Percentiles rank a stretch among this genome's conserved stretches.
phyloP scores from a whole-genome alignment of 352 stramenopile genomes.

The Phytophthora nicotianae region DNA sequence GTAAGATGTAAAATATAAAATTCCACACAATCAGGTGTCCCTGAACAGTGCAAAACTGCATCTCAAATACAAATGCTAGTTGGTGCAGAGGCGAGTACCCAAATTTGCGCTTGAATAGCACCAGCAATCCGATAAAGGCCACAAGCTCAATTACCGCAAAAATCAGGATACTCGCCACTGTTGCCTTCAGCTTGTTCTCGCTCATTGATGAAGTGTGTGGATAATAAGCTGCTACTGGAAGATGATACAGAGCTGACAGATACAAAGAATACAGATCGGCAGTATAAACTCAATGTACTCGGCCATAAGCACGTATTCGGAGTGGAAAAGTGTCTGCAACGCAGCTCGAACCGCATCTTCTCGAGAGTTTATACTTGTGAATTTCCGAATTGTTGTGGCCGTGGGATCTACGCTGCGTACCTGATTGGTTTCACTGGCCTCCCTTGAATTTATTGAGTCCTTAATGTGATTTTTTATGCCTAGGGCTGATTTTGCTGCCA shows the following conservation, averaged over 20 bases:
- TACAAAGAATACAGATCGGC: slow-evolving; percentile 20
- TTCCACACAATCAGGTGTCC: neutral
- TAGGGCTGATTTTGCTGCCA: too few species aligned
- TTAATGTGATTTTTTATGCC: too few species aligned
- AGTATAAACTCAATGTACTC: slow-evolving; percentile 32
- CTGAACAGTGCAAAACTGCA: neutral
- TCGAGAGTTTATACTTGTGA: neutral
- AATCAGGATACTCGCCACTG: slow-evolving; percentile 10
- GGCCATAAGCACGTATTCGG: slow-evolving; percentile 23
- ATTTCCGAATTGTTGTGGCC: neutral
- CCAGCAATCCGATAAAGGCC: slow-evolving; percentile 12
- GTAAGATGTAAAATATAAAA: neutral
- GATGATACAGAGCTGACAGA: slow-evolving; percentile 14
- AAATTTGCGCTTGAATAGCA: slow-evolving; percentile 26
- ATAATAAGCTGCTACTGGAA: slow-evolving; percentile 24
- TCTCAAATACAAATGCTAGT: slow-evolving; percentile 53
- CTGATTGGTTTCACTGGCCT: too few species aligned
- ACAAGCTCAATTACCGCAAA: slow-evolving; percentile 15
- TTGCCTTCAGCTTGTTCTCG: slow-evolving; percentile 20
- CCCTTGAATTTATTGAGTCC: neutral
- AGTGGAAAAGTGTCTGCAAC: slow-evolving; percentile 12
- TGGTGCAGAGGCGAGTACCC: slow-evolving; percentile 32
- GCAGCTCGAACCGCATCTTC: too few species aligned
- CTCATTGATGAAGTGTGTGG: slow-evolving; percentile 2
- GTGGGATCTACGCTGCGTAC: too few species aligned